Conservation (phyloP, 805 yeast genomes). For the Candida ficus region DNA sequence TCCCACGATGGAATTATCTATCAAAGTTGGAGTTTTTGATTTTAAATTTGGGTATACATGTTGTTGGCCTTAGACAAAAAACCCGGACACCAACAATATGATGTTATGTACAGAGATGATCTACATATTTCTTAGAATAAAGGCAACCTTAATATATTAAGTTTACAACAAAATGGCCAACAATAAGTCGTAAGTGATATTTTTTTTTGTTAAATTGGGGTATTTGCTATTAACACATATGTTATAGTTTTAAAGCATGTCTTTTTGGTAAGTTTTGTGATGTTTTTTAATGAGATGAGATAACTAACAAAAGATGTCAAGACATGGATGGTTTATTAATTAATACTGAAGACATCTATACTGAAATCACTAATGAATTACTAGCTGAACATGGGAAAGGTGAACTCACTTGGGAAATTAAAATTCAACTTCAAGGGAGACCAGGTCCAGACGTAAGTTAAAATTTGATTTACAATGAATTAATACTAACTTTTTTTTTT, state of each 20-base stretch:
- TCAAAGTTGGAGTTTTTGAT: no score
- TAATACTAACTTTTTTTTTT: background rate
- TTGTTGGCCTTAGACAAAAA: no score
- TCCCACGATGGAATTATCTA: no score
- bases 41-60: no score
- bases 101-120: no score
- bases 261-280: constrained; percentile 65
- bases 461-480: background rate
- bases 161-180: background rate
- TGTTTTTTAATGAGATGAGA: no score
- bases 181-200: background rate
- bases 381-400: constrained; percentile 70
- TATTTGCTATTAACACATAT: background rate
- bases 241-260: constrained; percentile 52
- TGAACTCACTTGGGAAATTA: constrained; percentile 85
- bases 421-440: constrained; percentile 81
- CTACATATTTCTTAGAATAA: no score
- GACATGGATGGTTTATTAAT: constrained; percentile 96
- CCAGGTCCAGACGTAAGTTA: constrained; percentile 60
- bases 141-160: no score
- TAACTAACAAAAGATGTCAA: background rate
- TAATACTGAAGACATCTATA: constrained; percentile 89
- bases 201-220: no score
- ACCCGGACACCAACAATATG: no score
- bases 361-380: constrained; percentile 65